Evolutionary conservation across 495 filamentous ascomycete species (phyloP).

Genomic region (Xeromyces bisporus): DNA sequence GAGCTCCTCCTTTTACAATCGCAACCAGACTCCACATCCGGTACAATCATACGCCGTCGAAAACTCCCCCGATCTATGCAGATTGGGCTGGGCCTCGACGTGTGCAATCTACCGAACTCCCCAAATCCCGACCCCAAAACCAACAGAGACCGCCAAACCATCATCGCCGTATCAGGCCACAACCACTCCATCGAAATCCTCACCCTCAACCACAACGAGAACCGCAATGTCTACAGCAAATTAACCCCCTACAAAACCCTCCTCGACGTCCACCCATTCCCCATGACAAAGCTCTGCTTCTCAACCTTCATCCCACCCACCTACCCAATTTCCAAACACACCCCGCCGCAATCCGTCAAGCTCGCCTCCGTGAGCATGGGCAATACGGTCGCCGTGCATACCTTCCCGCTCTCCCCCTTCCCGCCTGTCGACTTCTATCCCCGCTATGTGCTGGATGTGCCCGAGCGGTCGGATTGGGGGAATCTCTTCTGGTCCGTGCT

Average conservation of each 20-base stretch:
- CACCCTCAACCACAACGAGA: slow-evolving; percentile 43
- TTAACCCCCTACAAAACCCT: slow-evolving; percentile 47
- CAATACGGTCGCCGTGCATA: slow-evolving; percentile 73
- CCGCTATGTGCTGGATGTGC: slow-evolving; percentile 53
- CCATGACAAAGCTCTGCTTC: slow-evolving; percentile 74
- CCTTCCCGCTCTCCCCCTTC: slow-evolving; percentile 51
- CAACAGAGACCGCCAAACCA: slow-evolving; percentile 48
- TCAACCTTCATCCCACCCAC: slow-evolving; percentile 49
- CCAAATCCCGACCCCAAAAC: too few relatives aligned
- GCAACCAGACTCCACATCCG: slow-evolving; percentile 11
- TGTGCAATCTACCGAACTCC: slow-evolving; percentile 45
- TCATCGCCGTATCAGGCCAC: slow-evolving; percentile 67
- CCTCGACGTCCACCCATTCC: slow-evolving; percentile 58
- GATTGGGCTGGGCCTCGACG: slow-evolving; percentile 56
- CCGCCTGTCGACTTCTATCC: slow-evolving; percentile 28
- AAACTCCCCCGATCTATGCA: slow-evolving; percentile 39
- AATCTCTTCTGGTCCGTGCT: slow-evolving; percentile 29
- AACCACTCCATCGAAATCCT: slow-evolving; percentile 66
- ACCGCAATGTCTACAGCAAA: slow-evolving; percentile 36
- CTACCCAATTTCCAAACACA: slow-evolving; percentile 24
- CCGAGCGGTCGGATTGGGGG: slow-evolving; percentile 31
- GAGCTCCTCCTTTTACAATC: slow-evolving; percentile 49
- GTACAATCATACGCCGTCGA: slow-evolving; percentile 29
- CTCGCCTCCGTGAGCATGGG: slow-evolving; percentile 74
- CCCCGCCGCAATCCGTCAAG: slow-evolving; percentile 46